Conservation (phyloP, 768 basidiomycete species). For the Sarcomyxa edulis region DNA sequence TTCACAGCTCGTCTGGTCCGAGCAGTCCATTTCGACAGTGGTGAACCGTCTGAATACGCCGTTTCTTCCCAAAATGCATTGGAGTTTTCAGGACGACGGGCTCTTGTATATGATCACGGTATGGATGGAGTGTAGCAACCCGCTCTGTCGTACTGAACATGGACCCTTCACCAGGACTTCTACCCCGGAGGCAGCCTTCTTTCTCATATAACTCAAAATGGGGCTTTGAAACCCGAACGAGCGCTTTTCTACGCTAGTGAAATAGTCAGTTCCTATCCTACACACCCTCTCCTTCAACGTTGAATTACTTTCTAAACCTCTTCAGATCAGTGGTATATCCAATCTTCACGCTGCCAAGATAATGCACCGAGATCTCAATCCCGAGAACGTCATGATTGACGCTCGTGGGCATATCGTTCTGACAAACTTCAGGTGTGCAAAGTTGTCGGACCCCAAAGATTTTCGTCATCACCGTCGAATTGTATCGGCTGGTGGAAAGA, state of each 20-base stretch:
- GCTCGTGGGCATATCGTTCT: constrained; percentile 41
- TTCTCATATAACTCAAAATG: constrained; percentile 24
- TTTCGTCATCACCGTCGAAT: constrained; percentile 7
- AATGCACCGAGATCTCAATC: constrained; percentile 39
- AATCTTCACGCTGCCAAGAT: constrained; percentile 41
- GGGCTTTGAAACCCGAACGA: constrained; percentile 27
- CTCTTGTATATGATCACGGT: constrained; percentile 36
- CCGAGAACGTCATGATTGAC: constrained; percentile 39
- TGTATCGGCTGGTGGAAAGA: constrained; percentile 2
- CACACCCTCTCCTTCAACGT: background rate
- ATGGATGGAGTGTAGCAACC: constrained; percentile 8
- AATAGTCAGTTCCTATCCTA: constrained; percentile 33
- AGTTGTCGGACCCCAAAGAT: constrained; percentile 9
- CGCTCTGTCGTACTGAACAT: background rate
- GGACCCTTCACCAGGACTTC: constrained; percentile 21
- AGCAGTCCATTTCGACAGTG: constrained; percentile 30
- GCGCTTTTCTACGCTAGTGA: constrained; percentile 43
- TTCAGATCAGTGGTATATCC: constrained; percentile 35
- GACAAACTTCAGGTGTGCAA: constrained; percentile 33
- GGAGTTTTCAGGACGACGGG: constrained; percentile 35
- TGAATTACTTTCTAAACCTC: background rate
- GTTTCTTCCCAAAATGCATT: constrained; percentile 33
- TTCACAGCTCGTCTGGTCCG: constrained; percentile 16
- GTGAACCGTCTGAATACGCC: constrained; percentile 26
- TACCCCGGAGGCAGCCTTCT: constrained; percentile 24